A percentile compares a stretch with the other conserved stretches of the same genome.
Evolutionary conservation across 78 protist species (phyloP).

Genomic region (Capsaspora owczarzaki): DNA sequence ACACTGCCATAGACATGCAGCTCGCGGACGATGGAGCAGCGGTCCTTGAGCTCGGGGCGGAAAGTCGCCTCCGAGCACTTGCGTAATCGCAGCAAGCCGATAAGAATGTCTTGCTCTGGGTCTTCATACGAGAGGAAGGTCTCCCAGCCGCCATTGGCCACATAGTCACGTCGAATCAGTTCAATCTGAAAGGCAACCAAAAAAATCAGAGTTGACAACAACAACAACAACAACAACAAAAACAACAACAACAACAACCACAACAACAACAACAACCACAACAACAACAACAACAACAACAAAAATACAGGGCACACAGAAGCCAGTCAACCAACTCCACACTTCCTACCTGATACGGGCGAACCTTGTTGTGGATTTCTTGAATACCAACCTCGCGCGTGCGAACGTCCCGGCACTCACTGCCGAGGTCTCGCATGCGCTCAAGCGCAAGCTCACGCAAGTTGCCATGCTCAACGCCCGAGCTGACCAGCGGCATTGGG

Average conservation of each 20-base stretch:
- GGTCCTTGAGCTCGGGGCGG: slow-evolving; percentile 62
- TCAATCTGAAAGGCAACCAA: slow-evolving; percentile 54
- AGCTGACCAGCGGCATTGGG: slow-evolving; percentile 89
- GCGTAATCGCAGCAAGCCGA: slow-evolving; percentile 84
- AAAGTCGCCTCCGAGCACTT: slow-evolving; percentile 56
- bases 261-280: neutral
- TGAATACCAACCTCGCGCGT: slow-evolving; percentile 73
- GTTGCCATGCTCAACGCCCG: slow-evolving; percentile 91
- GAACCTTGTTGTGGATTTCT: slow-evolving; percentile 15
- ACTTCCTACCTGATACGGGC: too few relatives aligned
- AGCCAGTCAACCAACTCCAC: too few relatives aligned
- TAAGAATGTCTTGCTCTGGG: slow-evolving; percentile 82
- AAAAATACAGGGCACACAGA: neutral
- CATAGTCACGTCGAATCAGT: slow-evolving; percentile 88
- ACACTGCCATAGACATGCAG: slow-evolving; percentile 91
- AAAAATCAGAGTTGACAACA: neutral
- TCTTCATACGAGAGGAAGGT: slow-evolving; percentile 92
- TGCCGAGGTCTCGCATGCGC: slow-evolving; percentile 66
- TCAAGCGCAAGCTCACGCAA: slow-evolving; percentile 75
- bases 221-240: neutral
- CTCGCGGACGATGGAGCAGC: slow-evolving; percentile 87
- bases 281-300: neutral
- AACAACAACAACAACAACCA: neutral
- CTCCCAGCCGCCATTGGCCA: slow-evolving; percentile 93
- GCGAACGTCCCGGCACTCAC: slow-evolving; percentile 16